Evolutionary conservation across 495 filamentous ascomycete genomes (phyloP), one percentile per base, ranked within the genome.

Genomic region (Patellaria atrata): DNA sequence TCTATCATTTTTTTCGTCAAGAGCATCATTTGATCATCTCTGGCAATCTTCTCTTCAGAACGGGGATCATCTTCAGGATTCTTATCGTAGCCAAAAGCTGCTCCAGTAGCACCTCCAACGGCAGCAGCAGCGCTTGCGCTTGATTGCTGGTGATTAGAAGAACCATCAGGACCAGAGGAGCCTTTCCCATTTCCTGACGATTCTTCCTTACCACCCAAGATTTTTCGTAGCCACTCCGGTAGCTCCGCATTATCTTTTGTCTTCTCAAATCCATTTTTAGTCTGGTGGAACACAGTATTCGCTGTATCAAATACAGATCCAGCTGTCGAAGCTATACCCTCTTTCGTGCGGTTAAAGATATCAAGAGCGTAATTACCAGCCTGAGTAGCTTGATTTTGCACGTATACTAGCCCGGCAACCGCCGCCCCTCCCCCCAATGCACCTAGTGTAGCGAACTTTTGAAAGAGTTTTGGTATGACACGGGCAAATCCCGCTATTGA

Each of bases 1-100:
- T 99, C 87, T 51, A 99, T 99, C 89, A 99, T 99, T 58, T 92
- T 93, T 60, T 86, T 86, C 0, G 89, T 99, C 55, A 99, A 64
- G 44, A 93, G 63, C 89, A 99, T 99, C 87, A 99, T 99, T 56
- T 99, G 89, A 50, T 99, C 89, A 51, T 99, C 87, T 48, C 78
- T 73, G 3, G 85, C 80, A 35, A 62, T 60, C 45, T 81, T 67
- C 30, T 68, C 67, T 24, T 69, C 71, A 16, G 59, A 59, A 16
- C 79, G 61, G 0, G 59, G 18, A 9, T 14, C 16, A 11, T 34
- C 32, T 9, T 32, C 46, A 13, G 42, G 22, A 6, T 25, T 33
- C 12, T 43, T 33, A 9, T 38, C 21, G 21, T 79, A 82, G 20
- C 76, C 87, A 52, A 86, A 84, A 2, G 82, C 82, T 9, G 75